Percentiles rank a stretch among this genome's conserved stretches.
Evolutionary conservation across 1,284 basidiomycete genomes (phyloP).

Genomic region (Bondarzewia mesenterica): DNA sequence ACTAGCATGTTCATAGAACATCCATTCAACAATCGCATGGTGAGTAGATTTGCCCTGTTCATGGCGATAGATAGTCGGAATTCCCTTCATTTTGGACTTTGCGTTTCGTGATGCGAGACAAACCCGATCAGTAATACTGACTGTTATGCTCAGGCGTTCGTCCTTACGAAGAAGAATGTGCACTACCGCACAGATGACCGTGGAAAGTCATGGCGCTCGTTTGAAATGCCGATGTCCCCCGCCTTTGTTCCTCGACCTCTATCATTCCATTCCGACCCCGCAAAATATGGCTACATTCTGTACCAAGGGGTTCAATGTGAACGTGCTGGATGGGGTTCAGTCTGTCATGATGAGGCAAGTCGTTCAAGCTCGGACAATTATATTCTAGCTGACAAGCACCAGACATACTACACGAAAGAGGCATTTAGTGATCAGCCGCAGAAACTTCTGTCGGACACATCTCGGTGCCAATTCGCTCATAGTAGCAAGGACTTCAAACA

Average conservation of each 20-base stretch:
- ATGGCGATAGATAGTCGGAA: background rate
- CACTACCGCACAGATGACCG: slow-evolving; percentile 86
- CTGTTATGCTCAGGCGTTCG: slow-evolving; percentile 58
- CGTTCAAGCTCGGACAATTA: background rate
- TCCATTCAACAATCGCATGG: slow-evolving; percentile 74
- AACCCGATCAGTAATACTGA: background rate
- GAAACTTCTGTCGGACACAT: slow-evolving; percentile 59
- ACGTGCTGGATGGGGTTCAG: slow-evolving; percentile 45
- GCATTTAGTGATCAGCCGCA: slow-evolving; percentile 60
- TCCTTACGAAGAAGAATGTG: slow-evolving; percentile 58
- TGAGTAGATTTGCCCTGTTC: slow-evolving; percentile 24
- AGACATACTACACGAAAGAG: slow-evolving; percentile 84
- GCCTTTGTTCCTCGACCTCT: slow-evolving; percentile 58
- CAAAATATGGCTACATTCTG: slow-evolving; percentile 70
- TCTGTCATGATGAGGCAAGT: slow-evolving; percentile 73
- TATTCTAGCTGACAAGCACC: background rate
- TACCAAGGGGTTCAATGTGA: slow-evolving; percentile 78
- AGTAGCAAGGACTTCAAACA: slow-evolving; percentile 73
- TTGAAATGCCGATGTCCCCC: slow-evolving; percentile 58
- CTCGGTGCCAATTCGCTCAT: slow-evolving; percentile 81
- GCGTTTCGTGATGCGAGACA: slow-evolving; percentile 1
- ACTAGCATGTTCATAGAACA: slow-evolving; percentile 79
- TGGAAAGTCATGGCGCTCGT: slow-evolving; percentile 79
- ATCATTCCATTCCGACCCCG: slow-evolving; percentile 73
- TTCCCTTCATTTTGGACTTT: slow-evolving; percentile 1